phyloP scores from a whole-genome alignment of 1,284 basidiomycete species.

The Mixia osmundae region DNA sequence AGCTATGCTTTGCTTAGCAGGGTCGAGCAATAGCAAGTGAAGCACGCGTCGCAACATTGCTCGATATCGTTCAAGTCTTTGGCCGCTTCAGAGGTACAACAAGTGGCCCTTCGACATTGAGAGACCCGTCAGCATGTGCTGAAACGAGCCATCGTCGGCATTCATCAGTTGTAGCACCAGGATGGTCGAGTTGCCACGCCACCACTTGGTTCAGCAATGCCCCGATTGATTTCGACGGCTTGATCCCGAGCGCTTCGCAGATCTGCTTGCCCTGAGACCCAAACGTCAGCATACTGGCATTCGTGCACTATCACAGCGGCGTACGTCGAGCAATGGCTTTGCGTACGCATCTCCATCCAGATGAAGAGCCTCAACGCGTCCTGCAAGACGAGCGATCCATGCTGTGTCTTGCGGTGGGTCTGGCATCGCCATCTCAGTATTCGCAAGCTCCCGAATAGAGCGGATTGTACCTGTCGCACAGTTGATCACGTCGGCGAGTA shows the following conservation, averaged over 20 bases:
- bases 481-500: neutral
- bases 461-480: neutral
- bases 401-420: constrained; percentile 31
- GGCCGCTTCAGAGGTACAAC: too few species aligned
- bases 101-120: too few species aligned
- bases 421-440: neutral
- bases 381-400: constrained; percentile 34
- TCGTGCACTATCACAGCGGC: neutral
- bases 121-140: too few species aligned
- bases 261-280: constrained; percentile 45
- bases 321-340: constrained; percentile 49
- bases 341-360: constrained; percentile 36
- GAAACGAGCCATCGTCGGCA: constrained; percentile 48
- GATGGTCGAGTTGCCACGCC: constrained; percentile 61
- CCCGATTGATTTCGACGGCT: constrained; percentile 41
- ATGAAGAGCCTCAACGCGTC: constrained; percentile 36
- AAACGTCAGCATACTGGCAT: constrained; percentile 1
- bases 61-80: too few species aligned
- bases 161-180: constrained; percentile 36
- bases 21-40: too few species aligned
- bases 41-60: too few species aligned
- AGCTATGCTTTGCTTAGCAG: too few species aligned
- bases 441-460: neutral
- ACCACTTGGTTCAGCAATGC: constrained; percentile 38
- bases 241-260: constrained; percentile 31